Base-by-base conservation (phyloP, 345 rosid species). In the Microthlaspi erraticum region DNA sequence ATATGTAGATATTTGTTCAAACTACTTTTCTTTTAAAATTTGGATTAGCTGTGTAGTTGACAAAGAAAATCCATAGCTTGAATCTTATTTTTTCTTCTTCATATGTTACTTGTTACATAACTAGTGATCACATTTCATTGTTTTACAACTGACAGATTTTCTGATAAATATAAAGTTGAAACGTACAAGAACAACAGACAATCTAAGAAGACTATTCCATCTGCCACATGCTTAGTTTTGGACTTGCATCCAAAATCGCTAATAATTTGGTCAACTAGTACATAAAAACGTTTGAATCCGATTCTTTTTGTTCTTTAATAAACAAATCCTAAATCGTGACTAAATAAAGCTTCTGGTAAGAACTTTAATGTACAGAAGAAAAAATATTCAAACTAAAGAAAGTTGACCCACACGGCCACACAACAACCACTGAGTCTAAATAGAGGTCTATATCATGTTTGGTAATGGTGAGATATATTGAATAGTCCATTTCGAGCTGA, bases 321-420 rank as follows among this genome's bases (percentile, higher is more conserved):
- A 71, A 33, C 29, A 13, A 38, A 51, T 51, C 45, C 23, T n/a
- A 8, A 10, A 39, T 11, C 10, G 29, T 9, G 41, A 61, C 66
- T 53, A 32, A 55, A 29, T 31, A 5, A 63, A 33, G 31, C 26
- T 23, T 23, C 26, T 23, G 29, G 29, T 26, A 26, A 26, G 29
- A 26, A 26, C 31, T 70, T 44, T 19, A 19, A 42, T 33, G 32
- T 34, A 8, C 20, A 11, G 20, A 54, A 23, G 64, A 57, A 19
- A 44, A 61, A 18, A 48, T 9, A 34, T 20, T 60, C 68, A 64
- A 72, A 34, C 62, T 33, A 34, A 37, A 20, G 33, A 63, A 64
- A 72, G 70, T 64, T 72, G 77, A 72, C 71, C 70, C 70, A 63
- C 70, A 54, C 31, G 76, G 18, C 33, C 64, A 72, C 51, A 45